Evolutionary conservation across 768 basidiomycete species (phyloP).

Genomic region (Dictyophora rubrovolvata): DNA sequence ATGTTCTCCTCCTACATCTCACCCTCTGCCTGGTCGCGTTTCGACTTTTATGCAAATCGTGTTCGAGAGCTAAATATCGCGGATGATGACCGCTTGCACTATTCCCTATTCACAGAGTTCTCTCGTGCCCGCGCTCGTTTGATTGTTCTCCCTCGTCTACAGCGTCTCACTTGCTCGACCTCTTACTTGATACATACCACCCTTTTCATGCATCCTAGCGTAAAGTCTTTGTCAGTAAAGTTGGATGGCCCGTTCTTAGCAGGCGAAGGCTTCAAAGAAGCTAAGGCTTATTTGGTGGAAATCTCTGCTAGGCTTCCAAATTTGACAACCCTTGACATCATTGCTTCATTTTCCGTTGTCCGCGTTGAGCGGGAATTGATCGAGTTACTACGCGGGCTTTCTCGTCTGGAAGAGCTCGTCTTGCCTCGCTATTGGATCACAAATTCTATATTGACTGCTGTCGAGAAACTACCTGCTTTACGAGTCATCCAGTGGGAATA

Average conservation of each 20-base stretch:
- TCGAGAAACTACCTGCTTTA: conserved; percentile 36
- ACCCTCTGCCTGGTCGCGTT: conserved; percentile 43
- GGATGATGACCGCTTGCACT: conserved; percentile 3
- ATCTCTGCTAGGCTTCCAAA: conserved; percentile 41
- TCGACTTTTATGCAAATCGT: conserved; percentile 43
- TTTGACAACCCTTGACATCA: conserved; percentile 37
- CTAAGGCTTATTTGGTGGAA: conserved; percentile 23
- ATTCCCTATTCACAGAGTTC: conserved; percentile 40
- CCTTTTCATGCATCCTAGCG: conserved; percentile 47
- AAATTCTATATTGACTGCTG: conserved; percentile 31
- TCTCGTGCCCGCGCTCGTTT: conserved; percentile 44
- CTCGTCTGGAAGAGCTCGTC: conserved; percentile 35
- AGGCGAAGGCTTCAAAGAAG: conserved; percentile 9
- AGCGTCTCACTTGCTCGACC: conserved; percentile 38
- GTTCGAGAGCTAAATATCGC: conserved; percentile 28
- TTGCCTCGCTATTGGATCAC: conserved; percentile 46
- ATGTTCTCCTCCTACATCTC: conserved; percentile 31
- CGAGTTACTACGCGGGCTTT: conserved; percentile 29
- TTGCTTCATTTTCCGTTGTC: conserved; percentile 29
- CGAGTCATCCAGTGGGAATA: conserved; percentile 45
- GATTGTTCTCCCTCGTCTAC: conserved; percentile 45
- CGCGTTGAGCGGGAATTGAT: conserved; percentile 32
- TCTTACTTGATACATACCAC: conserved; percentile 28
- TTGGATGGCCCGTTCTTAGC: conserved; percentile 19
- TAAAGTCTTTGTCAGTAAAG: conserved; percentile 29